Conservation (phyloP, 768 basidiomycete genomes). For the Dacryopinax primogenitus region DNA sequence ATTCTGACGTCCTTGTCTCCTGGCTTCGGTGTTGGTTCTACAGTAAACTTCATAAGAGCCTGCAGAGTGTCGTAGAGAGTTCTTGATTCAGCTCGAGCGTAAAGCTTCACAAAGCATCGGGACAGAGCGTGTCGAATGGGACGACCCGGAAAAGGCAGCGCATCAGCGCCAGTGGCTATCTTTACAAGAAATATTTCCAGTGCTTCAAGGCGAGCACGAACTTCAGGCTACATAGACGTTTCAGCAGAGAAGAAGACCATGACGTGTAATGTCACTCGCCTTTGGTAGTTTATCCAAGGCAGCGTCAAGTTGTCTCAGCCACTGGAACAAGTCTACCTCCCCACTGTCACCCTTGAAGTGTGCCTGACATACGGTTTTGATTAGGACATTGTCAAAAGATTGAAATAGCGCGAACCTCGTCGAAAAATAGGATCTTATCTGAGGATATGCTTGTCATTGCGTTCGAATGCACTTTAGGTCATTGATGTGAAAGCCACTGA, state of each 20-base stretch:
- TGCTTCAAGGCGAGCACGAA: not conserved
- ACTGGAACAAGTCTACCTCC: conserved; percentile 73
- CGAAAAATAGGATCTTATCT: not conserved
- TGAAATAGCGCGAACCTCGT: not conserved
- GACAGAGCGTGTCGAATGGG: conserved; percentile 68
- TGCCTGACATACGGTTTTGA: not conserved
- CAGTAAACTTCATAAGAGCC: conserved; percentile 55
- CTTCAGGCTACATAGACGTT: not conserved
- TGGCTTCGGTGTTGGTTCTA: conserved; percentile 46
- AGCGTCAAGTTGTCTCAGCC: conserved; percentile 35
- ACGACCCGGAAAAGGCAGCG: conserved; percentile 37
- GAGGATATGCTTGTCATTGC: too few relatives aligned
- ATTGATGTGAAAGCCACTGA: too few relatives aligned
- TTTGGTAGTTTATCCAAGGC: not conserved
- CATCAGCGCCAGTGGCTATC: not conserved
- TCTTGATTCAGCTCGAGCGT: conserved; percentile 68
- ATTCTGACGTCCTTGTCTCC: conserved; percentile 53
- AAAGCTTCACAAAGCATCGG: conserved; percentile 60
- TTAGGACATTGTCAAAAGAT: not conserved
- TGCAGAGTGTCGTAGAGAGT: conserved; percentile 80
- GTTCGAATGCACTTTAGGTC: too few relatives aligned
- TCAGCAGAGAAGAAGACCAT: not conserved
- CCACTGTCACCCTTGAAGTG: conserved; percentile 47
- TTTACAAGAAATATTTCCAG: not conserved
- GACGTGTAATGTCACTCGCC: not conserved